These are phyloP conservation scores for Trametes cingulata DNA, from an alignment of 768 basidiomycete genomes.

Conservation along the genomic window DNA sequence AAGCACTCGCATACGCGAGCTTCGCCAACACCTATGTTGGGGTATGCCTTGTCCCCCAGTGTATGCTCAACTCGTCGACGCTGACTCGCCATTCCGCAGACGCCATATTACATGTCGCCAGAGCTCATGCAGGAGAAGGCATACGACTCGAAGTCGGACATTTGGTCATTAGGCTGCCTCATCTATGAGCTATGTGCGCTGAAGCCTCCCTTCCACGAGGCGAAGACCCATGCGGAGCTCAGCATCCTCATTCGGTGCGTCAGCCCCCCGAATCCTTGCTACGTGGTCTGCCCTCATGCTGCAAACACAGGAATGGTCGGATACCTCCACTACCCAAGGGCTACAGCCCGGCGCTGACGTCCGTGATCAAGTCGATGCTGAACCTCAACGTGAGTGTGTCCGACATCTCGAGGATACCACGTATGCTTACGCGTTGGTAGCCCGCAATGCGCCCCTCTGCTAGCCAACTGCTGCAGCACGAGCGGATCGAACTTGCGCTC, in stretches of 20 bases:
- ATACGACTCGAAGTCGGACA: conserved; percentile 97
- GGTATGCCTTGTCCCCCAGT: conserved; percentile 46
- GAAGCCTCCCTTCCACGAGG: conserved; percentile 91
- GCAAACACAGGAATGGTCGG: conserved; percentile 65
- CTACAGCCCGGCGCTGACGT: conserved; percentile 70
- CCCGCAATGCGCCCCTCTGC: conserved; percentile 88
- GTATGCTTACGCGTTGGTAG: conserved; percentile 37
- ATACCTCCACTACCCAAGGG: conserved; percentile 87
- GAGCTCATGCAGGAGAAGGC: conserved; percentile 97
- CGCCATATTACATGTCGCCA: conserved; percentile 99
- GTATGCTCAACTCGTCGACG: neutral
- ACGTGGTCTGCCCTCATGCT: neutral
- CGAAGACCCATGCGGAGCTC: conserved; percentile 85
- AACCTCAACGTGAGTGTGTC: conserved; percentile 66
- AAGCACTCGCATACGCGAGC: conserved; percentile 82
- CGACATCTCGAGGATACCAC: conserved; percentile 29
- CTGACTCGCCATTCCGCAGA: conserved; percentile 52
- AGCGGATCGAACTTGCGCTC: conserved; percentile 67
- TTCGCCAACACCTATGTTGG: conserved; percentile 98
- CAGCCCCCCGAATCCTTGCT: neutral
- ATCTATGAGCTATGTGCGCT: conserved; percentile 96
- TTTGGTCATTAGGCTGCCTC: conserved; percentile 97
- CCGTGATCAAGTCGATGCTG: conserved; percentile 86
- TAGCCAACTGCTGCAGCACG: conserved; percentile 76
- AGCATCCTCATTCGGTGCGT: conserved; percentile 76